Percentiles rank a stretch among this genome's conserved stretches.
Conservation (phyloP, 2,329 filamentous ascomycete species). For the Zelopaecilomyces penicillatus region DNA sequence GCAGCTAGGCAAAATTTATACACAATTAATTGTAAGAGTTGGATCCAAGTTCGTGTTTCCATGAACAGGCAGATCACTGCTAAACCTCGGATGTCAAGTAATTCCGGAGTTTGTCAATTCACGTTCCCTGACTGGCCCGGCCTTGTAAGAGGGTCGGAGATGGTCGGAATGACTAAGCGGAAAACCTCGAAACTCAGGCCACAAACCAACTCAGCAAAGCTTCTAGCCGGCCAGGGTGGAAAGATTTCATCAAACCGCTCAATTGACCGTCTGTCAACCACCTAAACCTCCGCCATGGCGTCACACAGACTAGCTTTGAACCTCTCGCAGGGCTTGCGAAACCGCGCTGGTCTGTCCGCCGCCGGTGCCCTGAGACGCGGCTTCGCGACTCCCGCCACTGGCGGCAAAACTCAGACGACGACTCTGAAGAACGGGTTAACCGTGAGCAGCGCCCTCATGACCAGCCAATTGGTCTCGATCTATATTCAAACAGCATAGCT, state of each 20-base stretch:
- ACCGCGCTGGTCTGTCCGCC: constrained; percentile 73
- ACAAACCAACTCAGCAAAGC: constrained; percentile 37
- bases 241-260: constrained; percentile 51
- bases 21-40: too few relatives aligned
- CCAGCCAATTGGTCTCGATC: constrained; percentile 31
- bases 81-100: too few relatives aligned
- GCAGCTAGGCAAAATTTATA: too few relatives aligned
- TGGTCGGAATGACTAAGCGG: constrained; percentile 34
- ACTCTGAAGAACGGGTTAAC: constrained; percentile 97
- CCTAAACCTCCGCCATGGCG: constrained; percentile 65
- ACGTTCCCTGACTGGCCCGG: constrained; percentile 23
- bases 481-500: constrained; percentile 11
- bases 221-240: constrained; percentile 36
- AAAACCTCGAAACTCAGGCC: constrained; percentile 33
- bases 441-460: constrained; percentile 45
- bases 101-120: constrained; percentile 23
- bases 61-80: too few relatives aligned
- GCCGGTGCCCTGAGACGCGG: constrained; percentile 72
- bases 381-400: constrained; percentile 76
- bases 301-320: constrained; percentile 95
- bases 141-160: constrained; percentile 26
- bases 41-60: too few relatives aligned
- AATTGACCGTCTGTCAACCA: constrained; percentile 35
- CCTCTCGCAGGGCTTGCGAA: constrained; percentile 83
- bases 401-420: constrained; percentile 87